Conservation (phyloP, 2,329 filamentous ascomycete species). For the Fusarium protoensiforme region DNA sequence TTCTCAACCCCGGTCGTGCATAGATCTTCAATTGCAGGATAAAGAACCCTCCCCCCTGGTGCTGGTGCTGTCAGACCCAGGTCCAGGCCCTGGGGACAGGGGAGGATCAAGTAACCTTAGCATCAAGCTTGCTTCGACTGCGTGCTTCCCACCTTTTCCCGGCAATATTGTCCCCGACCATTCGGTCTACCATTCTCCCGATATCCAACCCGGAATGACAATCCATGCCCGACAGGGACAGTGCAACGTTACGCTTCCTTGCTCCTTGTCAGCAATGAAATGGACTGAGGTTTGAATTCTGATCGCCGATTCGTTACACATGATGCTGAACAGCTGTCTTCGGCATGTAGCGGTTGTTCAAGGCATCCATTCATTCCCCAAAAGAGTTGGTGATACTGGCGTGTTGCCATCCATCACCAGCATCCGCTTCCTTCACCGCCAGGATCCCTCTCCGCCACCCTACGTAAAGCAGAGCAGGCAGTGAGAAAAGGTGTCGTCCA, state of each 20-base stretch:
- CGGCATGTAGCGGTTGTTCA: not conserved
- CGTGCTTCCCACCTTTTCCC: not conserved
- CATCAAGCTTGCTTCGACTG: conserved; percentile 4
- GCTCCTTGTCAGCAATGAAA: not conserved
- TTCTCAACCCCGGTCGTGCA: not conserved
- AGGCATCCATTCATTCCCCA: not conserved
- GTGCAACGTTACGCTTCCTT: conserved; percentile 6
- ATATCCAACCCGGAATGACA: not conserved
- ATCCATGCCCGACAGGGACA: conserved; percentile 2
- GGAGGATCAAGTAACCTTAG: conserved; percentile 13
- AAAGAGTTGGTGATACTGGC: not conserved
- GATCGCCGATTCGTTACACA: not conserved
- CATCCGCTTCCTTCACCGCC: not conserved
- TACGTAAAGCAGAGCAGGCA: conserved; percentile 58
- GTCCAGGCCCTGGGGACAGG: not conserved
- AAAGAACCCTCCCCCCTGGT: not conserved
- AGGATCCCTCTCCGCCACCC: conserved; percentile 60
- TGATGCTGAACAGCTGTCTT: not conserved
- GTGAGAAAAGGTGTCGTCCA: conserved; percentile 60
- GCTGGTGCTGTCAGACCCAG: too few relatives aligned
- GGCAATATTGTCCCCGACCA: not conserved
- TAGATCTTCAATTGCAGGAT: conserved; percentile 9
- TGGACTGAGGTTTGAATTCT: not conserved
- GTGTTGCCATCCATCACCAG: not conserved
- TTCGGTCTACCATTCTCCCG: not conserved